Evolutionary conservation across 2,329 filamentous ascomycete species (phyloP), one percentile per base, ranked within the genome.

Genomic region (Botrytis fragariae): DNA sequence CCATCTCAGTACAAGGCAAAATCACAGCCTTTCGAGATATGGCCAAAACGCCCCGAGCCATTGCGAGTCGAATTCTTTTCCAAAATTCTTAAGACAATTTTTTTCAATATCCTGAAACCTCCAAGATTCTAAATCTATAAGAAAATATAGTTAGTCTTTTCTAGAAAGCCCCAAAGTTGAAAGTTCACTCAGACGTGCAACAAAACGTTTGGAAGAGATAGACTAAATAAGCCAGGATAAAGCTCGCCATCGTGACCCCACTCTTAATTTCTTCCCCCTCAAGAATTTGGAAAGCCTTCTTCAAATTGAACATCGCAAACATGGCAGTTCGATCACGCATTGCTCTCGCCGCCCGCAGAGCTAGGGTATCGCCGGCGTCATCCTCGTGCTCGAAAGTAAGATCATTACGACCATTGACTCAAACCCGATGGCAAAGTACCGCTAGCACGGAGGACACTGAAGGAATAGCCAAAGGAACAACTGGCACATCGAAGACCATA

Each of bases 401-500:
- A 35, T 39, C 42, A 54, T 54, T 79, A 51, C 77, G 77, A 71
- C 73, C 76, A 39, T 60, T 78, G 6, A 37, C 72, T 10, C 78
- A 81, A 74, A 39, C 73, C 12, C 76, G 80, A 75, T 80, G 74
- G 75, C 75, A 77, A 76, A 81, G 77, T 71, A 81, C 79, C 39
- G 77, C 78, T 32, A 79, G 61, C 37, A 79, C 77, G 35, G 79
- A 81, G 69, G 77, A 76, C 32, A 75, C 45, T 70, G 78, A 80
- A 73, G 78, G 76, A 7, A 71, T 75, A 51, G 73, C 77, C 59
- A 79, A 81, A 74, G 76, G 76, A 37, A 77, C 77, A 20, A 79
- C 78, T n/a, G 76, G 74, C 6, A 72, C 77, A 42, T 77, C 80
- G 18, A 85, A 86, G 76, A 79, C 83, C 25, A 85, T 91, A 80